phyloP scores from a whole-genome alignment of 164 flowering plant species.

The Piper longum region DNA sequence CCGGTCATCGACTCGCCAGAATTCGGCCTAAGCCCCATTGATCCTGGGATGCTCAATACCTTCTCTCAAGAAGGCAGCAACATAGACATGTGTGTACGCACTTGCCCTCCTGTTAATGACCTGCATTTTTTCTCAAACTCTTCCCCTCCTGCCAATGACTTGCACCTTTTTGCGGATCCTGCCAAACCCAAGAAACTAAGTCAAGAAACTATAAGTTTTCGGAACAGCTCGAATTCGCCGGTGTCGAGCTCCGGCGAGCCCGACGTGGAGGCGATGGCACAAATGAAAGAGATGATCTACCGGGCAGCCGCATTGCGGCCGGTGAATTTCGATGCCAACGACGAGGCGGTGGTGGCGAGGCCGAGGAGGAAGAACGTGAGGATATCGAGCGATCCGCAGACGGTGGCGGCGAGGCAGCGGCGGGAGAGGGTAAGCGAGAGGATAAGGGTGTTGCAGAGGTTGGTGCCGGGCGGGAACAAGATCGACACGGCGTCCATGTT shows the following conservation, averaged over 20 bases:
- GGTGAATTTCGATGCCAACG: constrained; percentile 34
- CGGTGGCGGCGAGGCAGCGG: constrained; percentile 90
- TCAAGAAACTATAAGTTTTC: constrained; percentile 53
- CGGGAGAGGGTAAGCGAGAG: constrained; percentile 90
- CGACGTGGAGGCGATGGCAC: constrained; percentile 72
- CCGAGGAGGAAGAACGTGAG: constrained; percentile 83
- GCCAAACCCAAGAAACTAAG: constrained; percentile 21
- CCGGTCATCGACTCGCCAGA: too few species aligned
- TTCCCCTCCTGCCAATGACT: too few species aligned
- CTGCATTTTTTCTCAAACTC: too few species aligned
- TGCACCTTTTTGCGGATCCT: neutral
- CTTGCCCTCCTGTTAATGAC: too few species aligned
- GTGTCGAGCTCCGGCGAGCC: constrained; percentile 31
- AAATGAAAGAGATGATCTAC: constrained; percentile 91
- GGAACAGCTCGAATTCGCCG: constrained; percentile 12
- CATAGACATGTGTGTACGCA: too few species aligned
- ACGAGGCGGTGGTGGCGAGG: constrained; percentile 49
- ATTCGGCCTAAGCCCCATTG: too few species aligned
- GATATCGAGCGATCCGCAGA: constrained; percentile 87
- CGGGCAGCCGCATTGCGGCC: constrained; percentile 86
- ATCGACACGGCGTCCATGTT: constrained; percentile 99
- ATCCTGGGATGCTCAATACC: too few species aligned
- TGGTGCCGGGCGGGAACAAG: constrained; percentile 91
- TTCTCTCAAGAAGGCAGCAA: too few species aligned
- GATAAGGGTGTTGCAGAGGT: constrained; percentile 70